These are phyloP conservation scores for Potentilla sterilis DNA, from an alignment of 306 rosid genomes.

Conservation along the genomic window DNA sequence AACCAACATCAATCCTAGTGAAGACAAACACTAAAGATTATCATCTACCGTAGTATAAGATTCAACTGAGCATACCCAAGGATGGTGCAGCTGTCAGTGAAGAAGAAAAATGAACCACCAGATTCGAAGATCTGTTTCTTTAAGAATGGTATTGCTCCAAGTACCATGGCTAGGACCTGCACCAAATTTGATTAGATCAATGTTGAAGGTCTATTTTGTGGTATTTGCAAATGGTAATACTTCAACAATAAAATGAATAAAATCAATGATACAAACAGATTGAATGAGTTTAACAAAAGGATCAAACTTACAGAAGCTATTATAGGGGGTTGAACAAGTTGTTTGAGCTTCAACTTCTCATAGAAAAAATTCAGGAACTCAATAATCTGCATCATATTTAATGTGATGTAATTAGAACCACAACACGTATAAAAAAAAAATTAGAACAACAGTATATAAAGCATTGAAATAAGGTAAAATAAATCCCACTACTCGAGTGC, in stretches of 20 bases:
- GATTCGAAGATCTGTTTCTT: conserved; percentile 69
- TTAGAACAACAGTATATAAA: background rate
- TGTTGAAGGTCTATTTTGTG: background rate
- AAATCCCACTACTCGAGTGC: background rate
- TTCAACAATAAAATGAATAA: background rate
- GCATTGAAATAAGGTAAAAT: background rate
- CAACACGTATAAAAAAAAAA: background rate
- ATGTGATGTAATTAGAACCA: conserved; percentile 13
- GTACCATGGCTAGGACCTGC: conserved; percentile 87
- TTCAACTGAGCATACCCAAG: conserved; percentile 71
- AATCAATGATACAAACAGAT: background rate
- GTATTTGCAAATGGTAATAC: background rate
- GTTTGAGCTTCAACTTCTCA: conserved; percentile 88
- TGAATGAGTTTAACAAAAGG: conserved; percentile 10
- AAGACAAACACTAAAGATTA: background rate
- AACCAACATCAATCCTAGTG: conserved; percentile 1
- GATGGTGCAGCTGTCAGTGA: conserved; percentile 96
- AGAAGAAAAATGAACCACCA: conserved; percentile 86
- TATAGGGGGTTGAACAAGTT: conserved; percentile 91
- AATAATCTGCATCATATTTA: conserved; percentile 56
- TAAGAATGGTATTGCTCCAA: conserved; percentile 74
- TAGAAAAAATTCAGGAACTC: conserved; percentile 34
- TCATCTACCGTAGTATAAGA: conserved; percentile 10
- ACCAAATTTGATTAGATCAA: conserved; percentile 12
- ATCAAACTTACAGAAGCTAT: conserved; percentile 83